These are phyloP conservation scores for Przewalskia tangutica DNA, from an alignment of 257 asterid species.

Conservation along the genomic window DNA sequence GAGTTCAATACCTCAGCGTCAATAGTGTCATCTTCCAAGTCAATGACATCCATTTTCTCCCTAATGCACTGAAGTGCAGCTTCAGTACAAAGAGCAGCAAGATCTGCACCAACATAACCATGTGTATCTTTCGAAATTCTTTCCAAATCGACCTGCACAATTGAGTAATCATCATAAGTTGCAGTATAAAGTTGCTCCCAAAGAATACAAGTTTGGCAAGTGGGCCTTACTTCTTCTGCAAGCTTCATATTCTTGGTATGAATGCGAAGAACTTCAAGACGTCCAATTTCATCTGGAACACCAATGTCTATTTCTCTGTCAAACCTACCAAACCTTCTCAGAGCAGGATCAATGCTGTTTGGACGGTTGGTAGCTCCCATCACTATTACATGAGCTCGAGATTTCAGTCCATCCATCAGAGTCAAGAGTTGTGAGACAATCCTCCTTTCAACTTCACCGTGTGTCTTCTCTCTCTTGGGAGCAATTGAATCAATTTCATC, in stretches of 20 bases:
- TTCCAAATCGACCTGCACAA: constrained; percentile 45
- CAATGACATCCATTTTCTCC: constrained; percentile 59
- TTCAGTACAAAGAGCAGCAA: constrained; percentile 58
- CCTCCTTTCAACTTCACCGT: constrained; percentile 57
- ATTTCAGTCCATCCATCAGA: constrained; percentile 50
- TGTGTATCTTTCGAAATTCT: constrained; percentile 40
- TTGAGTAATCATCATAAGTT: neutral
- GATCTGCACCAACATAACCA: constrained; percentile 54
- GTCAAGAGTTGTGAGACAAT: constrained; percentile 51
- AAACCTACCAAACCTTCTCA: constrained; percentile 53
- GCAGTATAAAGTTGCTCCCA: neutral
- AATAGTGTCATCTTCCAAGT: constrained; percentile 45
- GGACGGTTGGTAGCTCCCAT: constrained; percentile 60
- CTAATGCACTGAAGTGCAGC: constrained; percentile 57
- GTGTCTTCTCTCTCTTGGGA: constrained; percentile 53
- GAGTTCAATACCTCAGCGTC: constrained; percentile 54
- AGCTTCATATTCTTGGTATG: constrained; percentile 60
- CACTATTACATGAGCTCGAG: constrained; percentile 49
- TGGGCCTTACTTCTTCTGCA: constrained; percentile 32
- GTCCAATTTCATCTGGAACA: constrained; percentile 57
- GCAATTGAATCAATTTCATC: constrained; percentile 57
- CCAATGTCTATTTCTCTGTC: constrained; percentile 61
- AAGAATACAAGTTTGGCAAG: neutral
- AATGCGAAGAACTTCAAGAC: constrained; percentile 53
- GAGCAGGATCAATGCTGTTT: constrained; percentile 50